phyloP scores from a whole-genome alignment of 2,329 filamentous ascomycete species.

The Clarireedia paspali region DNA sequence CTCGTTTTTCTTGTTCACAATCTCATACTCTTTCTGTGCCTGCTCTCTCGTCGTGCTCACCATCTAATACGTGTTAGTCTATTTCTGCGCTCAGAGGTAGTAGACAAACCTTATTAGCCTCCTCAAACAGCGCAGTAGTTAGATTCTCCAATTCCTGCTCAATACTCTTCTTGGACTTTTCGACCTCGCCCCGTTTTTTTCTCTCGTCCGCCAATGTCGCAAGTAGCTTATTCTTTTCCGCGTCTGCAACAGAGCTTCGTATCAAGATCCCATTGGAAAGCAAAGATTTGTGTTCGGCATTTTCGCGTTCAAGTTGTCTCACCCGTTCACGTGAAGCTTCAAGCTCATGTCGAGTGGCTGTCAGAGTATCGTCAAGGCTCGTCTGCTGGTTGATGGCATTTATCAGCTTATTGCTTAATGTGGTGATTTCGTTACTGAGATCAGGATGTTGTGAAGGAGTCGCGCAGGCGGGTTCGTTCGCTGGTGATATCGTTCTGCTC shows the following conservation, averaged over 20 bases:
- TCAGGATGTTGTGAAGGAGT: slow-evolving; percentile 43
- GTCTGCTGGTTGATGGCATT: slow-evolving; percentile 97
- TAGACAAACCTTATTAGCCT: slow-evolving; percentile 70
- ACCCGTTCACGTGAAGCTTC: slow-evolving; percentile 64
- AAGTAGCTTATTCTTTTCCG: slow-evolving; percentile 56
- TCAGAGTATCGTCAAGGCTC: slow-evolving; percentile 78
- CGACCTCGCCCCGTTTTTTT: slow-evolving; percentile 53
- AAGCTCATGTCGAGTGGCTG: slow-evolving; percentile 74
- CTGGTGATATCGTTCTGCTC: slow-evolving; percentile 43
- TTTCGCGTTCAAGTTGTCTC: slow-evolving; percentile 53
- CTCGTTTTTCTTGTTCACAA: slow-evolving; percentile 75
- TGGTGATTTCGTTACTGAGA: slow-evolving; percentile 63
- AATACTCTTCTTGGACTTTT: slow-evolving; percentile 79
- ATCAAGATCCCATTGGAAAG: slow-evolving; percentile 70
- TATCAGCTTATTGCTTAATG: slow-evolving; percentile 90
- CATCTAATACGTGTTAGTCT: slow-evolving; percentile 74
- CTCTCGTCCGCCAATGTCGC: slow-evolving; percentile 57
- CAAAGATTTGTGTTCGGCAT: slow-evolving; percentile 58
- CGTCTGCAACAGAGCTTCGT: slow-evolving; percentile 64
- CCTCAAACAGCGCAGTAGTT: slow-evolving; percentile 90
- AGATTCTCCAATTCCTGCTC: slow-evolving; percentile 87
- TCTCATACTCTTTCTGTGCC: slow-evolving; percentile 76
- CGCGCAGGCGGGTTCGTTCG: slow-evolving; percentile 29
- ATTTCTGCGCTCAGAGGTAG: not conserved
- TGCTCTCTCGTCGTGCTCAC: slow-evolving; percentile 87